Evolutionary conservation across 441 rosid species (phyloP).

Genomic region (Aleurites moluccanus): DNA sequence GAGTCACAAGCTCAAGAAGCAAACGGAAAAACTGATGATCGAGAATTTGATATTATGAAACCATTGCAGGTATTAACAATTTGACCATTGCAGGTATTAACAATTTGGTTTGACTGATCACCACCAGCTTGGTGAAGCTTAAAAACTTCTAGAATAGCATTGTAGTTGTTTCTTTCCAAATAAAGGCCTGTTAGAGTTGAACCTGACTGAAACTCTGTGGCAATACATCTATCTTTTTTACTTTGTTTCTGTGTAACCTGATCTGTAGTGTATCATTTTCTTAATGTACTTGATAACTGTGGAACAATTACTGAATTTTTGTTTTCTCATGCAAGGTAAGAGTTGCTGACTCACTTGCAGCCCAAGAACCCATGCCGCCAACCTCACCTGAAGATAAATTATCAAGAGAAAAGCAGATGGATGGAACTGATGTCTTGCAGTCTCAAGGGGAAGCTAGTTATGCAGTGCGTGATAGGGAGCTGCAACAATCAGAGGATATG

Average conservation of each 20-base stretch:
- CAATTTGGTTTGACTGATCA: not conserved
- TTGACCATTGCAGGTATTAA: constrained; percentile 39
- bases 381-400: constrained; percentile 33
- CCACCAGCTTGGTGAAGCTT: not conserved
- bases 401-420: constrained; percentile 26
- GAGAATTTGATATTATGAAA: constrained; percentile 46
- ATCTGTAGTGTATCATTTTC: not conserved
- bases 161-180: not conserved
- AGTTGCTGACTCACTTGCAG: constrained; percentile 29
- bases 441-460: constrained; percentile 24
- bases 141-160: not conserved
- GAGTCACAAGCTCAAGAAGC: constrained; percentile 81
- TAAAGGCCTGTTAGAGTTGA: not conserved
- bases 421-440: constrained; percentile 8
- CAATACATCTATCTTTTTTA: not conserved
- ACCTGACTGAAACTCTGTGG: not conserved
- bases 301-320: constrained; percentile 2
- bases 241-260: not conserved
- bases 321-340: constrained; percentile 35
- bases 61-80: constrained; percentile 38
- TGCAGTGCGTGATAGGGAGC: constrained; percentile 23
- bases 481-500: constrained; percentile 33
- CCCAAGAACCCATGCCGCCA: constrained; percentile 19
- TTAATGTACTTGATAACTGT: not conserved
- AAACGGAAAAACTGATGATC: constrained; percentile 37